Conservation (phyloP, 148 eudicot genomes). For the Polygonum aviculare region DNA sequence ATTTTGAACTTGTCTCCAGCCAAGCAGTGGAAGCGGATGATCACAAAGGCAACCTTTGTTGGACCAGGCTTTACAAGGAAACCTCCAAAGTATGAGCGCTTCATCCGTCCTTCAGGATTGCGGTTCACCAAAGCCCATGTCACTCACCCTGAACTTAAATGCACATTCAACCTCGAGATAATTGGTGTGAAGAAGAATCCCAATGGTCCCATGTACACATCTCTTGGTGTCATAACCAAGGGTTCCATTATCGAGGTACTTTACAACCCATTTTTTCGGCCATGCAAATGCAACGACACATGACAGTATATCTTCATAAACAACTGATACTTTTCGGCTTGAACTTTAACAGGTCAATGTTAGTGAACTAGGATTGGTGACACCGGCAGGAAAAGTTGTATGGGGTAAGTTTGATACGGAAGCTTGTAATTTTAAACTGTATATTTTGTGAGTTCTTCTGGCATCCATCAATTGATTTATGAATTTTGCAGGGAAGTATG, state of each 20-base stretch:
- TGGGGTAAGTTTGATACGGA: constrained; percentile 62
- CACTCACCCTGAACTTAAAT: constrained; percentile 91
- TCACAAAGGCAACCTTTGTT: constrained; percentile 92
- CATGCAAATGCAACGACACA: background rate
- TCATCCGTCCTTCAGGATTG: constrained; percentile 83
- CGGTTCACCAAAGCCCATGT: constrained; percentile 94
- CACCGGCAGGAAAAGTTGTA: constrained; percentile 97
- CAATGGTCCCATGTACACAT: constrained; percentile 87
- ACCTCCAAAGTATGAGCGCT: constrained; percentile 96
- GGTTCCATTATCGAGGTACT: constrained; percentile 90
- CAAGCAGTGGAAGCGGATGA: constrained; percentile 99
- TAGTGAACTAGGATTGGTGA: constrained; percentile 92
- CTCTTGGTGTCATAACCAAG: constrained; percentile 88
- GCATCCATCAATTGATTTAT: background rate
- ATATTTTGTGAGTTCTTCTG: background rate
- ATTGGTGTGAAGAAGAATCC: constrained; percentile 96
- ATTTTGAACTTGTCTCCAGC: constrained; percentile 31
- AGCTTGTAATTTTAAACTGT: background rate
- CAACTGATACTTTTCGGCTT: background rate
- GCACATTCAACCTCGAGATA: constrained; percentile 97
- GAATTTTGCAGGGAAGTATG: constrained; percentile 72
- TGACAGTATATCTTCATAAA: background rate
- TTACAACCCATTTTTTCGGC: background rate
- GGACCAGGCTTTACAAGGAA: constrained; percentile 90
- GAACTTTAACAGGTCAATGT: constrained; percentile 32